Conservation (phyloP, 495 filamentous ascomycete species). For the Aspergillus coremiiformis region DNA sequence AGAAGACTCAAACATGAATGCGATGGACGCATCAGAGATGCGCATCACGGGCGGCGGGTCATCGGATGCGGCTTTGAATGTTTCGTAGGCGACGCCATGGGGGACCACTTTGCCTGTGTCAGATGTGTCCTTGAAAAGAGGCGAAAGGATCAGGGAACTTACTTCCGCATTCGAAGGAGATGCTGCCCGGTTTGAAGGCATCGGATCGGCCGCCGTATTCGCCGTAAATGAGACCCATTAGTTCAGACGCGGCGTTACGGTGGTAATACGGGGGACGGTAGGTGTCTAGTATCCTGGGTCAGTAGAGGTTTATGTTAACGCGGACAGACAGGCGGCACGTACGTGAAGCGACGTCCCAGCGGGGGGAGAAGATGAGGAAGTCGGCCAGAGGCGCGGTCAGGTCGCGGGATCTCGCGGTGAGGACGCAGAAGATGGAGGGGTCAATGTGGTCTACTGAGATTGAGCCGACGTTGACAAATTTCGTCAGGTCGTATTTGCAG, state of each 20-base stretch:
- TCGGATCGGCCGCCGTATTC: constrained; percentile 47
- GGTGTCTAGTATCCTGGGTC: constrained; percentile 27
- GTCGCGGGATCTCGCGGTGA: constrained; percentile 41
- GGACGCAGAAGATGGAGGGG: constrained; percentile 45
- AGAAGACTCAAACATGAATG: constrained; percentile 56
- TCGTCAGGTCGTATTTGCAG: constrained; percentile 46
- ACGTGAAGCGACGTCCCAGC: constrained; percentile 44
- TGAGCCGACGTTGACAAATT: constrained; percentile 45
- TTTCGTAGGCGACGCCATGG: constrained; percentile 54
- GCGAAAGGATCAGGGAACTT: constrained; percentile 6
- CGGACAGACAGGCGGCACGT: constrained; percentile 6
- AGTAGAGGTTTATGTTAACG: constrained; percentile 2
- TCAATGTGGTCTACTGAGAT: constrained; percentile 47
- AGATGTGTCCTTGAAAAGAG: too few relatives aligned
- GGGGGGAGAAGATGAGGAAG: constrained; percentile 43
- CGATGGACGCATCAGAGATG: constrained; percentile 43
- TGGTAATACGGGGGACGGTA: constrained; percentile 46
- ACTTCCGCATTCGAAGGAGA: constrained; percentile 51
- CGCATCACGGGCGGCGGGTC: constrained; percentile 35
- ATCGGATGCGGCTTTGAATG: constrained; percentile 54
- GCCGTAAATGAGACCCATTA: constrained; percentile 49
- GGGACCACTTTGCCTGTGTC: constrained; percentile 35
- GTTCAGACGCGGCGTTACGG: constrained; percentile 42
- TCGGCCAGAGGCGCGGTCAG: constrained; percentile 39
- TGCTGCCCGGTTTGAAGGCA: constrained; percentile 51